Conservation (phyloP, 345 rosid genomes). For the Populus deltoides region DNA sequence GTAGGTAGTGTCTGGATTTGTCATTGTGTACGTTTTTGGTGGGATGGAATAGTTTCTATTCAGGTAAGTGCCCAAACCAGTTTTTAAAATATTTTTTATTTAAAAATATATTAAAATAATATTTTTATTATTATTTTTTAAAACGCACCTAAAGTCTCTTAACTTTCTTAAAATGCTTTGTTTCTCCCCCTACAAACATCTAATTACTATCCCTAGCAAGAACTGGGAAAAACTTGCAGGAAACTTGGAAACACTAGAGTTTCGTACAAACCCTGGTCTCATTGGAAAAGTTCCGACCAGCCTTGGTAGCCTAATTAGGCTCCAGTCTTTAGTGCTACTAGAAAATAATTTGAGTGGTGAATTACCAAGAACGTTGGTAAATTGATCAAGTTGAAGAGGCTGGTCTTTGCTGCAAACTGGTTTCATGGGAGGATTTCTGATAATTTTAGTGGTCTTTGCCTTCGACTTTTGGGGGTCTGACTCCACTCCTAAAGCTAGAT, state of each 20-base stretch:
- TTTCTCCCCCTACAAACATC: conserved; percentile 35
- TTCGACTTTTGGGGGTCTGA: conserved; percentile 44
- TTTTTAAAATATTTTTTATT: too few species aligned
- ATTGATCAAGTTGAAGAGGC: conserved; percentile 53
- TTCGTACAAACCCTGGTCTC: conserved; percentile 74
- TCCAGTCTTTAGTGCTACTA: conserved; percentile 70
- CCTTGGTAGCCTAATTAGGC: conserved; percentile 53
- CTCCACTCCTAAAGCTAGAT: conserved; percentile 68
- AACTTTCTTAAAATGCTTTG: conserved; percentile 63
- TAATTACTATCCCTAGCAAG: conserved; percentile 34
- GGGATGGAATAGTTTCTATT: too few species aligned
- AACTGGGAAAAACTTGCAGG: conserved; percentile 57
- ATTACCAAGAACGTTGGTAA: conserved; percentile 50
- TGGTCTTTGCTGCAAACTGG: conserved; percentile 68
- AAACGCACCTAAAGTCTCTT: conserved; percentile 66
- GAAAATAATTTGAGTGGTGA: conserved; percentile 64
- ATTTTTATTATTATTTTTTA: too few species aligned
- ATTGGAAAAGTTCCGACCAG: conserved; percentile 57
- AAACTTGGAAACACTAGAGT: conserved; percentile 63
- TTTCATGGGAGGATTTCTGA: conserved; percentile 61
- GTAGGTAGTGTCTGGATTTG: neutral
- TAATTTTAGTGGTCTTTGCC: conserved; percentile 50
- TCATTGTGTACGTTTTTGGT: neutral
- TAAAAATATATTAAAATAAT: too few species aligned
- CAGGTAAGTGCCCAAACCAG: too few species aligned